A percentile compares a stretch with the other conserved stretches of the same genome.
These are phyloP conservation scores for Fusarium verticillioides DNA, from an alignment of 2,329 filamentous ascomycete species.

Conservation along the genomic window DNA sequence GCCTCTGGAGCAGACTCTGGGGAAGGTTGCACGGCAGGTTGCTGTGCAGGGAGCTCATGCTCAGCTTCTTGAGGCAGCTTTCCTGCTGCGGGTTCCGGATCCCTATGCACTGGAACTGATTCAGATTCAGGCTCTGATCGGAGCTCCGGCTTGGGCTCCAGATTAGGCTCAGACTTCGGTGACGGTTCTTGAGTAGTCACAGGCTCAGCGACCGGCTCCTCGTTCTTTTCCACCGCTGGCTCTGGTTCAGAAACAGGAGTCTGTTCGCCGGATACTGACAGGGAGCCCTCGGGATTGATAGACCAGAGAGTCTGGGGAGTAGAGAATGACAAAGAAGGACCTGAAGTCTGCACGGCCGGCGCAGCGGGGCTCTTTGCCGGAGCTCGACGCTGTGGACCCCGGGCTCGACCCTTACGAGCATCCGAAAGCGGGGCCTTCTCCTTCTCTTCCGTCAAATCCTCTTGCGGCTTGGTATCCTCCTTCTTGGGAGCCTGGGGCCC, in stretches of 20 bases:
- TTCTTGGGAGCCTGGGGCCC: slow-evolving; percentile 86
- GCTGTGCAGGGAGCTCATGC: slow-evolving; percentile 15
- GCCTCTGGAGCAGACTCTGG: slow-evolving; percentile 10
- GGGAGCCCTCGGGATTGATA: slow-evolving; percentile 60
- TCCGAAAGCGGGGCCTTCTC: slow-evolving; percentile 86
- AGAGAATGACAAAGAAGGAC: slow-evolving; percentile 59
- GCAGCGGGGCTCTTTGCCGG: slow-evolving; percentile 63
- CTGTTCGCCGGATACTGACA: slow-evolving; percentile 45
- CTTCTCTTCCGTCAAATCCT: slow-evolving; percentile 65
- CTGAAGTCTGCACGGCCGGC: slow-evolving; percentile 47
- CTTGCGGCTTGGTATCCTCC: slow-evolving; percentile 70
- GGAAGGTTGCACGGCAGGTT: slow-evolving; percentile 29
- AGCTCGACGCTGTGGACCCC: slow-evolving; percentile 84
- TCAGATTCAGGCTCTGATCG: slow-evolving; percentile 24
- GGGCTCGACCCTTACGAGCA: slow-evolving; percentile 88
- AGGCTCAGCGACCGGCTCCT: not conserved
- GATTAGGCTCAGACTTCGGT: slow-evolving; percentile 9
- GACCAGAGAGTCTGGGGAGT: slow-evolving; percentile 62
- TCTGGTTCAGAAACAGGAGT: slow-evolving; percentile 24
- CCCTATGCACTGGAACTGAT: slow-evolving; percentile 20
- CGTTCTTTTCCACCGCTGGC: slow-evolving; percentile 8
- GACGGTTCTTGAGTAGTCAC: slow-evolving; percentile 5
- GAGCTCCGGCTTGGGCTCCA: slow-evolving; percentile 24
- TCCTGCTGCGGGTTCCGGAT: slow-evolving; percentile 24
- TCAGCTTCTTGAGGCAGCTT: slow-evolving; percentile 23